Conservation (phyloP, 352 stramenopile genomes). For the Globisporangium ultimum region DNA sequence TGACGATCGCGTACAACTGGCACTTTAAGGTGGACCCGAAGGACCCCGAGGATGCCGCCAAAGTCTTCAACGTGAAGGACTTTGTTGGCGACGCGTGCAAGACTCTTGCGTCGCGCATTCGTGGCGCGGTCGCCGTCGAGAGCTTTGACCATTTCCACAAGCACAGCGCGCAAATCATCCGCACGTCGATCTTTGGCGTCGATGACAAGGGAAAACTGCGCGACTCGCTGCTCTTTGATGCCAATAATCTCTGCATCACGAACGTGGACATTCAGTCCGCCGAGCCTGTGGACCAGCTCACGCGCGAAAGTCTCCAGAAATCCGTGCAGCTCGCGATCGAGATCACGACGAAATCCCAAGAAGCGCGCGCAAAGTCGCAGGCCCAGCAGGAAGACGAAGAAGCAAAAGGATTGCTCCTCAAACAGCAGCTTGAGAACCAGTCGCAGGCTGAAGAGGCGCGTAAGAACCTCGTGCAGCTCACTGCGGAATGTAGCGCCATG, state of each 20-base stretch:
- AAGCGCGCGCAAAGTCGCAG: conserved; percentile 71
- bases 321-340: conserved; percentile 82
- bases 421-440: conserved; percentile 79
- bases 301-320: conserved; percentile 74
- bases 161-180: conserved; percentile 79
- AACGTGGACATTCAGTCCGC: conserved; percentile 83
- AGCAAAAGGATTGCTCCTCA: conserved; percentile 65
- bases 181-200: conserved; percentile 70
- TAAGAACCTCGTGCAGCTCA: conserved; percentile 75
- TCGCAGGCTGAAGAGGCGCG: conserved; percentile 63
- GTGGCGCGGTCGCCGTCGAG: conserved; percentile 66
- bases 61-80: conserved; percentile 81
- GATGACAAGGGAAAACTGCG: conserved; percentile 57
- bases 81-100: conserved; percentile 82
- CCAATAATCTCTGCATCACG: conserved; percentile 77
- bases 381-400: conserved; percentile 83
- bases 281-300: conserved; percentile 70
- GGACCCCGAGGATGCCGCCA: conserved; percentile 50
- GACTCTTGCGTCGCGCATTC: conserved; percentile 72
- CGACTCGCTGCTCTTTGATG: conserved; percentile 53
- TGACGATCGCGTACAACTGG: conserved; percentile 86
- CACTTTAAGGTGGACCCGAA: conserved; percentile 62
- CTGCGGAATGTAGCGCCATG: conserved; percentile 62
- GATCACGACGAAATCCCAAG: conserved; percentile 83
- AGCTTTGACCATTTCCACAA: conserved; percentile 85